Evolutionary conservation across 352 stramenopile species (phyloP).

Genomic region (Phytophthora vignae): DNA sequence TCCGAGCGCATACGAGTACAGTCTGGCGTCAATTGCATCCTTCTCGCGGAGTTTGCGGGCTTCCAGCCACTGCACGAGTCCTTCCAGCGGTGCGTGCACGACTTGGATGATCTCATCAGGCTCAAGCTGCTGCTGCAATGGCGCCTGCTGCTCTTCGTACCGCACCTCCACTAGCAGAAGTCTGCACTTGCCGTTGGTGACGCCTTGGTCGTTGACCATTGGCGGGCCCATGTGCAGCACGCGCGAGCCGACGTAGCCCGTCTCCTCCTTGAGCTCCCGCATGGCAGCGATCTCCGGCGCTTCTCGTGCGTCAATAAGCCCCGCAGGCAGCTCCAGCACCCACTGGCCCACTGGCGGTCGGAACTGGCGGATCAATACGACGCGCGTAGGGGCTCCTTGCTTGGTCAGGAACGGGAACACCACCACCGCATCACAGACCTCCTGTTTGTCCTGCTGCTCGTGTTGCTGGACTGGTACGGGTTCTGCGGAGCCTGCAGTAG

Average conservation of each 20-base stretch:
- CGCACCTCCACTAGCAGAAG: slow-evolving; percentile 70
- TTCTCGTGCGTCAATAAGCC: slow-evolving; percentile 91
- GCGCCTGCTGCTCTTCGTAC: slow-evolving; percentile 45
- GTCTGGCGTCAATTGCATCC: slow-evolving; percentile 61
- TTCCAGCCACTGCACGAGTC: slow-evolving; percentile 70
- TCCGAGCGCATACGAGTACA: slow-evolving; percentile 70
- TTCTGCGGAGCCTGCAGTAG: background rate
- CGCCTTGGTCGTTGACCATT: slow-evolving; percentile 84
- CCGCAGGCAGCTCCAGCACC: slow-evolving; percentile 92
- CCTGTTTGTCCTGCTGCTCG: slow-evolving; percentile 4
- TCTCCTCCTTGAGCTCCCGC: slow-evolving; percentile 92
- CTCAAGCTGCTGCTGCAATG: slow-evolving; percentile 58
- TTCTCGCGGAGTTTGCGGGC: slow-evolving; percentile 43
- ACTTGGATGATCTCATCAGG: slow-evolving; percentile 80
- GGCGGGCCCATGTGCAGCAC: slow-evolving; percentile 77
- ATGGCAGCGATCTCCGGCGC: slow-evolving; percentile 73
- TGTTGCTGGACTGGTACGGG: background rate
- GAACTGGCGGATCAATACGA: slow-evolving; percentile 93
- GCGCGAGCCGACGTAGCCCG: slow-evolving; percentile 76
- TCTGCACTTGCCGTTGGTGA: slow-evolving; percentile 79
- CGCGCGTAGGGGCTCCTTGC: slow-evolving; percentile 33
- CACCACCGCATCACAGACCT: slow-evolving; percentile 73
- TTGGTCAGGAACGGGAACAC: slow-evolving; percentile 77
- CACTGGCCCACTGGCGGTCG: slow-evolving; percentile 85
- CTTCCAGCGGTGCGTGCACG: slow-evolving; percentile 62